phyloP scores from a whole-genome alignment of 2,329 filamentous ascomycete genomes.

The Elsinoe necatrix region DNA sequence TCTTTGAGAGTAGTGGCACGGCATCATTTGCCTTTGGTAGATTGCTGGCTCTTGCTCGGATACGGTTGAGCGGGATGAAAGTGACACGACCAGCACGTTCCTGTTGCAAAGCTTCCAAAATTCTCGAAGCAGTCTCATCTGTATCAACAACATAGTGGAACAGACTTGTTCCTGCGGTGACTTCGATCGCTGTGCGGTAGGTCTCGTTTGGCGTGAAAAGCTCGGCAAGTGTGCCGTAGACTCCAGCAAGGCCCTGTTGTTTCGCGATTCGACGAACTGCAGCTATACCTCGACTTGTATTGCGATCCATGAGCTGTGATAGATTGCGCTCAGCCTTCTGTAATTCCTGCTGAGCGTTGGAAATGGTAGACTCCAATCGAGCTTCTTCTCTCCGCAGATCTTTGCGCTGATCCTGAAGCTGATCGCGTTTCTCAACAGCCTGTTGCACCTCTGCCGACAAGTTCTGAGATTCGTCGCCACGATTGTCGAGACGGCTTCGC shows the following conservation, averaged over 20 bases:
- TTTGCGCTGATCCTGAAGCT: slow-evolving; percentile 77
- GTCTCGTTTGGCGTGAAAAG: slow-evolving; percentile 78
- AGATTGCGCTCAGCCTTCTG: slow-evolving; percentile 69
- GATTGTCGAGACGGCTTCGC: slow-evolving; percentile 66
- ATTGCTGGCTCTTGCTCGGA: slow-evolving; percentile 60
- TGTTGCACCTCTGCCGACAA: slow-evolving; percentile 66
- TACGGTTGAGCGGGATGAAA: slow-evolving; percentile 83
- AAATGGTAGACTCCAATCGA: slow-evolving; percentile 68
- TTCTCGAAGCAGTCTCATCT: slow-evolving; percentile 72
- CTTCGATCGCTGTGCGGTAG: slow-evolving; percentile 83
- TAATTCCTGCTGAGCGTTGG: slow-evolving; percentile 66
- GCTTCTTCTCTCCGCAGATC: slow-evolving; percentile 82
- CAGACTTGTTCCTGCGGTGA: slow-evolving; percentile 81
- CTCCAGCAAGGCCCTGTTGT: slow-evolving; percentile 70
- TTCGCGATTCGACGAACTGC: slow-evolving; percentile 75
- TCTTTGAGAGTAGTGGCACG: slow-evolving; percentile 75
- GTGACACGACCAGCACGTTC: slow-evolving; percentile 80
- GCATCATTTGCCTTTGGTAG: slow-evolving; percentile 82
- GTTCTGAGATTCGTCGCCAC: slow-evolving; percentile 63
- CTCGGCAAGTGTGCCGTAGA: slow-evolving; percentile 88
- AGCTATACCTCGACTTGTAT: slow-evolving; percentile 78
- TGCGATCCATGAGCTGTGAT: slow-evolving; percentile 78
- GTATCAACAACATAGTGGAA: slow-evolving; percentile 97
- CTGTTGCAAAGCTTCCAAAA: slow-evolving; percentile 71
- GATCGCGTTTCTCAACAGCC: slow-evolving; percentile 70